Percentiles rank a stretch among this genome's conserved stretches.
Evolutionary conservation across 176 grass and related monocot species (phyloP).

Genomic region (Musa acuminata): DNA sequence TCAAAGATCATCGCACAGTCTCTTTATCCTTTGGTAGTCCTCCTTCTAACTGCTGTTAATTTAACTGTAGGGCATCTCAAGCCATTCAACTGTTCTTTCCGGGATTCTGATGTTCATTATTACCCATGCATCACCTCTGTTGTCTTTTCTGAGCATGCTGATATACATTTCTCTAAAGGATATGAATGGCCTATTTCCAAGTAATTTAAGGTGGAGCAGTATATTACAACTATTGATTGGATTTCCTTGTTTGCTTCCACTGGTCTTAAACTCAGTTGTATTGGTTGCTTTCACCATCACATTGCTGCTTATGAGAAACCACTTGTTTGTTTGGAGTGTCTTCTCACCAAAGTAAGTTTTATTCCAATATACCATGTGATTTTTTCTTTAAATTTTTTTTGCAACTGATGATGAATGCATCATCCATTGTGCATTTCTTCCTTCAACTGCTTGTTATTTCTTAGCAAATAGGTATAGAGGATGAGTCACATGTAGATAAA

Average conservation of each 20-base stretch:
- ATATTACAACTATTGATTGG: slow-evolving; percentile 38
- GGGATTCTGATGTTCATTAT: slow-evolving; percentile 82
- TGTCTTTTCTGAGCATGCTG: slow-evolving; percentile 58
- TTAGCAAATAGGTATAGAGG: not conserved
- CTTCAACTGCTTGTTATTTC: not conserved
- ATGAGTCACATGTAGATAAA: not conserved
- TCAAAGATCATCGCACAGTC: not conserved
- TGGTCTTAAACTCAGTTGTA: slow-evolving; percentile 63
- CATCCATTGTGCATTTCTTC: not conserved
- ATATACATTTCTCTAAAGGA: slow-evolving; percentile 44
- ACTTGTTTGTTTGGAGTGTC: slow-evolving; percentile 95
- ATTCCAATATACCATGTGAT: slow-evolving; percentile 3
- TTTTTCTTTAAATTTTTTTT: not conserved
- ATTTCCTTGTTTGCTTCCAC: slow-evolving; percentile 55
- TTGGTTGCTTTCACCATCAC: slow-evolving; percentile 74
- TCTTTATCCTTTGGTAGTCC: not conserved
- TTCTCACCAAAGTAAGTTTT: slow-evolving; percentile 94
- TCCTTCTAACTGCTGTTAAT: slow-evolving; percentile 22
- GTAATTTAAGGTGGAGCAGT: slow-evolving; percentile 30
- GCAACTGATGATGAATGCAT: not conserved
- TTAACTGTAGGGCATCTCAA: slow-evolving; percentile 67
- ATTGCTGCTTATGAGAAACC: slow-evolving; percentile 82
- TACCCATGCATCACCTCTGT: slow-evolving; percentile 61
- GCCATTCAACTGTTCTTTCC: slow-evolving; percentile 61
- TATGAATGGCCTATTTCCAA: slow-evolving; percentile 14